These are phyloP conservation scores for Gonium pectorale DNA, from an alignment of 139 green algal genomes.

Conservation along the genomic window DNA sequence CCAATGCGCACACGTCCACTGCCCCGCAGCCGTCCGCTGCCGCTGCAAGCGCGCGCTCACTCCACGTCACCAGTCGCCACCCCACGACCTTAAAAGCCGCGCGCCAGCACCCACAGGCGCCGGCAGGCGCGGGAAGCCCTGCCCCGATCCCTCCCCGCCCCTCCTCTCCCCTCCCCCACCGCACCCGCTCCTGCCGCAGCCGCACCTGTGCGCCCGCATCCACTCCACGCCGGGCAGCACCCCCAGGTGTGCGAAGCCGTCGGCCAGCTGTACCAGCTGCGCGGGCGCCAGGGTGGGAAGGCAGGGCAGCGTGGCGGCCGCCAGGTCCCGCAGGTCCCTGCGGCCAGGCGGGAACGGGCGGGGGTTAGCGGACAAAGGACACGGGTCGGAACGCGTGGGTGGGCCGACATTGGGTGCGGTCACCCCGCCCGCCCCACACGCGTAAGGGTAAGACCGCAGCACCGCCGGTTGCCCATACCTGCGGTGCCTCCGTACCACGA, in stretches of 20 bases:
- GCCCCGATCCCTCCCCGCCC: background rate
- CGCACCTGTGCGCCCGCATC: slow-evolving; percentile 35
- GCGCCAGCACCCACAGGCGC: background rate
- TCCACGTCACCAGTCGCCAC: too few species aligned
- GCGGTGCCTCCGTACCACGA: background rate
- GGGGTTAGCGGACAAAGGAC: background rate
- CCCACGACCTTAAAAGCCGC: too few species aligned
- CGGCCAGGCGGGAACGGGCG: background rate
- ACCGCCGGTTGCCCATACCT: background rate
- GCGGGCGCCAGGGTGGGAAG: background rate
- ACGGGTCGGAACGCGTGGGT: background rate
- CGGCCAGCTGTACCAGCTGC: slow-evolving; percentile 30
- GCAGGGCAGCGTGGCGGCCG: background rate
- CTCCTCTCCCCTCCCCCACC: background rate
- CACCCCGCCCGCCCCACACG: too few species aligned
- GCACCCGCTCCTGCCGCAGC: background rate
- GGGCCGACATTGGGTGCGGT: background rate
- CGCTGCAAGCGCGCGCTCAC: too few species aligned
- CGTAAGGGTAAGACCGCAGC: background rate
- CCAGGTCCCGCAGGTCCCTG: slow-evolving; percentile 10
- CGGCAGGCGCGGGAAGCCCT: background rate
- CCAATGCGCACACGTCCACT: background rate
- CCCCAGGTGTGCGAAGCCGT: slow-evolving; percentile 16
- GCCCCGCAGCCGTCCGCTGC: too few species aligned
- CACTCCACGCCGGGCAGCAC: slow-evolving; percentile 11